These are phyloP conservation scores for Staphylotrichum tortipilum DNA, from an alignment of 495 filamentous ascomycete species.

Conservation along the genomic window DNA sequence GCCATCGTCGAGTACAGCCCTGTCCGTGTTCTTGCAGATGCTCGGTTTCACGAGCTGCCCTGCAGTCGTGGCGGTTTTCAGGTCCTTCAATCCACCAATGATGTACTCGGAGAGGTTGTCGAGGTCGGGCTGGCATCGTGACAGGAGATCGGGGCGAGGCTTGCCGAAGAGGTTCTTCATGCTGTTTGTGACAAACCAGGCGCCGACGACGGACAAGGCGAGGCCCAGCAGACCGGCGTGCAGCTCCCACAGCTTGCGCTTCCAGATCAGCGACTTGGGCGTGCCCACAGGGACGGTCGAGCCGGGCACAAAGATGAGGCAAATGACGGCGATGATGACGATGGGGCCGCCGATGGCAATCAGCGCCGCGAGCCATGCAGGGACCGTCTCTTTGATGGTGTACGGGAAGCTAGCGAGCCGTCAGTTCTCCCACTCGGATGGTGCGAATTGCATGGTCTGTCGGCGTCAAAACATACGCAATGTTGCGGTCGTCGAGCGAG, in stretches of 20 bases:
- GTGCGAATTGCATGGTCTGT: too few relatives aligned
- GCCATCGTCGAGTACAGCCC: constrained; percentile 63
- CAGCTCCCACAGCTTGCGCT: constrained; percentile 74
- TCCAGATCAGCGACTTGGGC: constrained; percentile 55
- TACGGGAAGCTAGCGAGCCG: constrained; percentile 53
- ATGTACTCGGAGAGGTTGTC: constrained; percentile 34
- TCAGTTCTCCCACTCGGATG: too few relatives aligned
- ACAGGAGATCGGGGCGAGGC: constrained; percentile 72
- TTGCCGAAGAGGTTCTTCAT: constrained; percentile 86
- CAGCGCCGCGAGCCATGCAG: constrained; percentile 47
- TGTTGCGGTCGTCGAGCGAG: constrained; percentile 36
- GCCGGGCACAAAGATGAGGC: constrained; percentile 56
- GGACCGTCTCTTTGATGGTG: constrained; percentile 63
- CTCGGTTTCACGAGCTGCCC: constrained; percentile 52
- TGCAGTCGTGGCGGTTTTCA: constrained; percentile 20
- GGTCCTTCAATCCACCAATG: constrained; percentile 28
- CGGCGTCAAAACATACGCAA: constrained; percentile 39
- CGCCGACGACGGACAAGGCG: constrained; percentile 52
- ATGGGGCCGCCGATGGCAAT: constrained; percentile 52
- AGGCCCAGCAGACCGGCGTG: constrained; percentile 74
- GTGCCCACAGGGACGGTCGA: constrained; percentile 58
- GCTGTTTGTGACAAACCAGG: constrained; percentile 71
- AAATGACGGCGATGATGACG: constrained; percentile 60
- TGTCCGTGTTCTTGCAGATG: constrained; percentile 64
- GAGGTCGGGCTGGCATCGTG: constrained; percentile 54